Evolutionary conservation across 306 rosid genomes (phyloP), one percentile per base, ranked within the genome.

Genomic region (Cucumis melo): DNA sequence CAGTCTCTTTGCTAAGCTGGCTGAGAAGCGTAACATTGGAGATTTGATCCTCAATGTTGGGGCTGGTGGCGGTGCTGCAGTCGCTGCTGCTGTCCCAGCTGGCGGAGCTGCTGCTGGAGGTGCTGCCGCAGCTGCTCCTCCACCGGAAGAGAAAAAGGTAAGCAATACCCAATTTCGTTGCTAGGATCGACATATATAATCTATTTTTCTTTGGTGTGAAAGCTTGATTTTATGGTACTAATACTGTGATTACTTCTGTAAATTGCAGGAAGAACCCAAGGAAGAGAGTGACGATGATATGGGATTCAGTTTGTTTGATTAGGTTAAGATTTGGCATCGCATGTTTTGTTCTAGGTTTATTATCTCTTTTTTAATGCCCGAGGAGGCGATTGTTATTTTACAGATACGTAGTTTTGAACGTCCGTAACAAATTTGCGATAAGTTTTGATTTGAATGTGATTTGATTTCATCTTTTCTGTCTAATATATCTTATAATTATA

Each of bases 71-170:
- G 98, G 87, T 14, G 80, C 74, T 3, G 81, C 90, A 4, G 97
- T 81, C 17, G 85, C 89, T 0, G 93, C 83, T 36, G 89, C 89
- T 19, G 88, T 58, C n/a, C 86, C 90, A 0, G 85, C 81, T 1
- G 80, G 81, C 0, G 81, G 79, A 0, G 91, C 76, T 0, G 91
- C 78, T 4, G 85, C 73, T 6, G 85, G 75, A 1, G 81, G 79
- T n/a, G 81, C 88, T 0, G 89, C 89, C 0, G 88, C 87, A 0
- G 87, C 92, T 5, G 87, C 97, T 72, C 86, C 98, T 10, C 77
- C 87, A 19, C 84, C 85, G 0, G 95, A 86, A 53, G 93, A 91
- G 85, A 85, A 93, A 88, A 92, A 93, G 92, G 95, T 93, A 85
- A 2, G 13, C 73, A 16, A 10, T 46, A 5, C 8, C 27, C 60